phyloP scores from a whole-genome alignment of 2,329 filamentous ascomycete species.

The Neonectria ditissima region DNA sequence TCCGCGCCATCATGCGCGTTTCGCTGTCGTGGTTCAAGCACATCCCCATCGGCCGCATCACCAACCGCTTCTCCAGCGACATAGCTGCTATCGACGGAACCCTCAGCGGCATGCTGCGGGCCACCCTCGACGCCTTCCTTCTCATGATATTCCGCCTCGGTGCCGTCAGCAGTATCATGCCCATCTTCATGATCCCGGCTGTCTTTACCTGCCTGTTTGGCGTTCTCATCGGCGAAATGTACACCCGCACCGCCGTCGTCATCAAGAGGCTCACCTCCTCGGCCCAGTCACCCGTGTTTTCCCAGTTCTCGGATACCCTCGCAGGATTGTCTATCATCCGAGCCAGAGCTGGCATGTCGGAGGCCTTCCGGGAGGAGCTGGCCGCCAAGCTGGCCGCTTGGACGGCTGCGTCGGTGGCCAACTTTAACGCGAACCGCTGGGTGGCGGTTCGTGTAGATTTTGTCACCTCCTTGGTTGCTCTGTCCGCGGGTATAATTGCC shows the following conservation, averaged over 20 bases:
- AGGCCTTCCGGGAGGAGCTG: constrained; percentile 61
- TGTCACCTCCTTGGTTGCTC: constrained; percentile 63
- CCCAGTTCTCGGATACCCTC: constrained; percentile 66
- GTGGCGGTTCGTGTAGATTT: constrained; percentile 66
- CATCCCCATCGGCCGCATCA: constrained; percentile 63
- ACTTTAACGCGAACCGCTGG: constrained; percentile 69
- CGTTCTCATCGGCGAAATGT: constrained; percentile 61
- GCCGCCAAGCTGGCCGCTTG: constrained; percentile 62
- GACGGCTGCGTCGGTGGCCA: constrained; percentile 60
- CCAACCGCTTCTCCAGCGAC: constrained; percentile 68
- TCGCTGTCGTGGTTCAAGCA: constrained; percentile 69
- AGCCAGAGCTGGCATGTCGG: constrained; percentile 60
- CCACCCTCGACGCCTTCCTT: constrained; percentile 56
- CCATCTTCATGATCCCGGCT: constrained; percentile 62
- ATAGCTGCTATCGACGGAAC: constrained; percentile 66
- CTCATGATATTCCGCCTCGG: constrained; percentile 60
- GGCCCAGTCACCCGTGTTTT: constrained; percentile 66
- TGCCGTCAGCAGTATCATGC: constrained; percentile 64
- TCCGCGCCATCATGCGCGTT: constrained; percentile 64
- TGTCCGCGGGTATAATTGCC: constrained; percentile 65
- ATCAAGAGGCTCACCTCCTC: constrained; percentile 60
- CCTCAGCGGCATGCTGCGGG: constrained; percentile 59
- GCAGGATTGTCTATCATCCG: constrained; percentile 65
- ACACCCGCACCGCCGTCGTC: constrained; percentile 61
- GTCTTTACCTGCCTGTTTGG: constrained; percentile 59